phyloP scores from a whole-genome alignment of 805 yeast species.

The Candida wancherniae region DNA sequence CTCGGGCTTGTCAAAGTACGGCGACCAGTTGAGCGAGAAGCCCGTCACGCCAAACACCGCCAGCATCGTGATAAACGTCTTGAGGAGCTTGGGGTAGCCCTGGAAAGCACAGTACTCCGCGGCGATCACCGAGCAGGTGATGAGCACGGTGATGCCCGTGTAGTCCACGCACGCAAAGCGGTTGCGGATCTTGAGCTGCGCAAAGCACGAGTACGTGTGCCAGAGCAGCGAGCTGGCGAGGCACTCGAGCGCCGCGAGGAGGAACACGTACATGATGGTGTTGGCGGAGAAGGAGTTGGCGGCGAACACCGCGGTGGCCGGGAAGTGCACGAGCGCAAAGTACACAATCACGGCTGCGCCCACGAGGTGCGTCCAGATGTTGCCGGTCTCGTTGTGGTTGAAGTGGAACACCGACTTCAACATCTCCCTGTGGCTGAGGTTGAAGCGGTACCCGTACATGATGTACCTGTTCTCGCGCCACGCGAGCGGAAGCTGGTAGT shows the following conservation, averaged over 20 bases:
- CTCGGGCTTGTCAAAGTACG: constrained; percentile 83
- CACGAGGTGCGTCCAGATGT: constrained; percentile 86
- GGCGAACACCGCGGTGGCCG: constrained; percentile 48
- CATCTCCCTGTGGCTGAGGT: constrained; percentile 56
- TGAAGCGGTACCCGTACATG: constrained; percentile 79
- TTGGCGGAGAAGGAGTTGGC: constrained; percentile 41
- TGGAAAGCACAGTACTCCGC: constrained; percentile 78
- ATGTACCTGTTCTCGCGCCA: constrained; percentile 93
- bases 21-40: constrained; percentile 83
- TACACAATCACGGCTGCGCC: constrained; percentile 62
- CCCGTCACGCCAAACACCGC: constrained; percentile 67
- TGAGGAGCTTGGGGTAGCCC: constrained; percentile 48
- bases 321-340: constrained; percentile 57
- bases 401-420: constrained; percentile 51
- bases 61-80: constrained; percentile 55
- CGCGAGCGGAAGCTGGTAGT: constrained; percentile 82
- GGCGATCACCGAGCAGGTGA: constrained; percentile 83
- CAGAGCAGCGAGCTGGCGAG: constrained; percentile 74
- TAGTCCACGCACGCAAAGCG: constrained; percentile 91
- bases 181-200: constrained; percentile 55
- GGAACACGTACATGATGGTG: constrained; percentile 55
- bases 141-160: constrained; percentile 86
- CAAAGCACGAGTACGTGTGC: constrained; percentile 87
- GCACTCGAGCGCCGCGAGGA: constrained; percentile 72
- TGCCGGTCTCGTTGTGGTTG: constrained; percentile 82